These are phyloP conservation scores for Paraleonurus japonicus DNA, from an alignment of 257 asterid genomes.

Conservation along the genomic window DNA sequence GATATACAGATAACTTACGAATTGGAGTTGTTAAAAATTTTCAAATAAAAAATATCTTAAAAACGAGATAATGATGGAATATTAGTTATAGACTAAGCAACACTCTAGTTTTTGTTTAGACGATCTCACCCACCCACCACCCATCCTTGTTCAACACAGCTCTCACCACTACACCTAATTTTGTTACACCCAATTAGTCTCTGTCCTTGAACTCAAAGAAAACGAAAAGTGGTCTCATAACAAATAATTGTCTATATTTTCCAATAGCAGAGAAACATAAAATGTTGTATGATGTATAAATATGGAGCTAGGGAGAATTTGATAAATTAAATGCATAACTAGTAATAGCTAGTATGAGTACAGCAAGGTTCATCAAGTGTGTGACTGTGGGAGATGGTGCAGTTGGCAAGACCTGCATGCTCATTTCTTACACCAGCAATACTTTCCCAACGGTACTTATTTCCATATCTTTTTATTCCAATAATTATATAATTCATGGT, in stretches of 20 bases:
- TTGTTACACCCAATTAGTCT: slow-evolving; percentile 22
- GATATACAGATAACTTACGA: not conserved
- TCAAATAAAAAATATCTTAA: not conserved
- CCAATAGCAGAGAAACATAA: slow-evolving; percentile 13
- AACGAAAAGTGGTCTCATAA: slow-evolving; percentile 30
- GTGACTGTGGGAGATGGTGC: slow-evolving; percentile 90
- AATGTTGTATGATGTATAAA: slow-evolving; percentile 4
- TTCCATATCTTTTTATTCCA: not conserved
- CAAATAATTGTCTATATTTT: slow-evolving; percentile 44
- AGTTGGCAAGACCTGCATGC: slow-evolving; percentile 87
- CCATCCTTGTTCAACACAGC: slow-evolving; percentile 55
- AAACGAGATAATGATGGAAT: slow-evolving; percentile 31
- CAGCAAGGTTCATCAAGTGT: slow-evolving; percentile 77
- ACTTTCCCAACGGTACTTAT: slow-evolving; percentile 63
- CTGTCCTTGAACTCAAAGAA: slow-evolving; percentile 57
- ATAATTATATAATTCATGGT: not conserved
- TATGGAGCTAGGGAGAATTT: slow-evolving; percentile 8
- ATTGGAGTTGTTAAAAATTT: not conserved
- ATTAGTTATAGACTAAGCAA: slow-evolving; percentile 47
- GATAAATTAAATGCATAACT: not conserved
- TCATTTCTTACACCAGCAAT: slow-evolving; percentile 82
- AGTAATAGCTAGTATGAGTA: slow-evolving; percentile 40
- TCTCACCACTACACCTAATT: slow-evolving; percentile 57
- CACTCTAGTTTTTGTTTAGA: slow-evolving; percentile 23
- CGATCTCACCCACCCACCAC: not conserved